phyloP scores from a whole-genome alignment of 139 green algal species.

The Nannochloris sp. region DNA sequence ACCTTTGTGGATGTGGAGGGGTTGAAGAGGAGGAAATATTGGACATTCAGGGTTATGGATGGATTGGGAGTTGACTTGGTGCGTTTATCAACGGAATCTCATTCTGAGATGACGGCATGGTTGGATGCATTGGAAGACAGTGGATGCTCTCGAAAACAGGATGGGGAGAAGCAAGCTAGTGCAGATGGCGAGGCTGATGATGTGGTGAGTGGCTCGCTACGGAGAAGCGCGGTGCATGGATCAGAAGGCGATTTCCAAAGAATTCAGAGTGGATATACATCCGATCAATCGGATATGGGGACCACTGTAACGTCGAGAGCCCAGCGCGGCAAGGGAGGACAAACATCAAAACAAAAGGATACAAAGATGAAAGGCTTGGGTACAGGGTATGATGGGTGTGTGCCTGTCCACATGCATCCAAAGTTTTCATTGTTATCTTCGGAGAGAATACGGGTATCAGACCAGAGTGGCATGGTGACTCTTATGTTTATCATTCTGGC shows the following conservation, averaged over 20 bases:
- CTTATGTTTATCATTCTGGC: conserved; percentile 65
- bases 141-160: conserved; percentile 12
- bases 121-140: conserved; percentile 40
- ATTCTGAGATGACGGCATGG: conserved; percentile 30
- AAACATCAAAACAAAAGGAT: background rate
- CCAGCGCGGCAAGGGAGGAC: background rate
- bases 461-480: conserved; percentile 54
- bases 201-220: background rate
- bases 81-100: conserved; percentile 32
- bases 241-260: background rate
- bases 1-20: conserved; percentile 34
- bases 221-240: background rate
- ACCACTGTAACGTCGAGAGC: background rate
- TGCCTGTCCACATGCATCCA: conserved; percentile 39
- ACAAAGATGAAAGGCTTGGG: background rate
- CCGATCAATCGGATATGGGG: conserved; percentile 20
- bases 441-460: conserved; percentile 45
- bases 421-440: conserved; percentile 44
- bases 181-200: too few species aligned
- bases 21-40: conserved; percentile 21
- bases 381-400: conserved; percentile 7
- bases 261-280: conserved; percentile 25
- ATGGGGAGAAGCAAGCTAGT: background rate
- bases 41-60: conserved; percentile 37
- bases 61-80: conserved; percentile 25